Conservation (phyloP, 2,329 filamentous ascomycete genomes). For the Fusarium albidum region DNA sequence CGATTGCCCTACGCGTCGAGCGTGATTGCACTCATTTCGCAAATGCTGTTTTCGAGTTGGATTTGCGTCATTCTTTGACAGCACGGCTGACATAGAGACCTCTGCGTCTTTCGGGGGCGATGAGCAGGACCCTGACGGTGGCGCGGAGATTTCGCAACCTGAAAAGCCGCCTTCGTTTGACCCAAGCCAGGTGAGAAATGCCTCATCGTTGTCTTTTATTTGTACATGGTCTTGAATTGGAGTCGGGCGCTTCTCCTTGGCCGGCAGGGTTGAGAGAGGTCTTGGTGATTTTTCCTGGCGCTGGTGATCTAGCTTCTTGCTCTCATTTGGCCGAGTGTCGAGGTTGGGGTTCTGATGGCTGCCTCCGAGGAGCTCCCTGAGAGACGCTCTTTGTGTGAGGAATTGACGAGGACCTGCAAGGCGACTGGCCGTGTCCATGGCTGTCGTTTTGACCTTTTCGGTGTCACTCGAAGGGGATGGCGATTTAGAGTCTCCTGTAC, state of each 20-base stretch:
- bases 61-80: too few species aligned
- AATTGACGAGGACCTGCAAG: slow-evolving; percentile 7
- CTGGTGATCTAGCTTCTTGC: neutral
- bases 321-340: neutral
- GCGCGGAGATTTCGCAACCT: neutral
- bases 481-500: slow-evolving; percentile 28
- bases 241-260: slow-evolving; percentile 2
- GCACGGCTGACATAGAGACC: too few species aligned
- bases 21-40: too few species aligned
- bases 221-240: neutral
- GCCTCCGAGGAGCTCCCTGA: slow-evolving; percentile 23
- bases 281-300: neutral
- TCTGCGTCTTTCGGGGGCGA: neutral
- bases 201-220: slow-evolving; percentile 7
- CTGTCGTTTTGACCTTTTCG: neutral
- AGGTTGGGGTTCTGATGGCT: slow-evolving; percentile 18
- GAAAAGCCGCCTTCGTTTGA: slow-evolving; percentile 3
- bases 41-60: too few species aligned
- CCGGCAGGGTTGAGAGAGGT: neutral
- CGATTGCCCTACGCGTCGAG: too few species aligned
- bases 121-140: neutral
- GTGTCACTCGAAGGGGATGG: slow-evolving; percentile 10
- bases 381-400: slow-evolving; percentile 25
- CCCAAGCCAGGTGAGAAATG: slow-evolving; percentile 25
- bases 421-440: neutral